Conservation (phyloP, 768 basidiomycete genomes). For the Phallus indusiatus region DNA sequence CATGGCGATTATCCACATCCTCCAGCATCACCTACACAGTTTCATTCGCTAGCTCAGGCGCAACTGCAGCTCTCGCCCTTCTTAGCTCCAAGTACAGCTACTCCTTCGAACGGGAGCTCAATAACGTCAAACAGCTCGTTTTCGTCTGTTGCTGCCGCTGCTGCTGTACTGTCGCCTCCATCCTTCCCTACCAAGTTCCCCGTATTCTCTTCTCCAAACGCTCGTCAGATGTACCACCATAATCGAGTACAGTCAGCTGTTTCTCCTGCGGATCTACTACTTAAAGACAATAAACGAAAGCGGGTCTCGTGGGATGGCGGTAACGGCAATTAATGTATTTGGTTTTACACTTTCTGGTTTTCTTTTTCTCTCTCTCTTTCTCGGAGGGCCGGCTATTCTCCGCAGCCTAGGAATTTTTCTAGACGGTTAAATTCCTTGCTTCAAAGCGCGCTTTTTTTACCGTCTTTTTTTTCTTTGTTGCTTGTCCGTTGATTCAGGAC, state of each 20-base stretch:
- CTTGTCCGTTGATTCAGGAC: neutral
- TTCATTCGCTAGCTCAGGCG: constrained; percentile 22
- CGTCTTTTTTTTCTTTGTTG: too few species aligned
- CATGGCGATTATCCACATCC: neutral
- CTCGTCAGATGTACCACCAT: constrained; percentile 22
- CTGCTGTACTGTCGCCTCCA: constrained; percentile 14
- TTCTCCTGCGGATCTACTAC: constrained; percentile 41
- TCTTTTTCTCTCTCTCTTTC: too few species aligned
- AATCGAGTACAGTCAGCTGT: constrained; percentile 45
- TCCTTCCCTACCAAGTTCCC: constrained; percentile 24
- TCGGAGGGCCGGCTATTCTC: neutral
- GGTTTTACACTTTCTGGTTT: neutral
- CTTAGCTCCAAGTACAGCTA: neutral
- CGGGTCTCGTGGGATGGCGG: constrained; percentile 47
- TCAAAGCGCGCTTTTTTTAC: neutral
- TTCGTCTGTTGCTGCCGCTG: neutral
- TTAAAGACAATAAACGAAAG: constrained; percentile 41
- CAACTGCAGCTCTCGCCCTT: neutral
- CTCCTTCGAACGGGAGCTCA: neutral
- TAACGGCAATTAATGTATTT: neutral
- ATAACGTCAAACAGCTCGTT: neutral
- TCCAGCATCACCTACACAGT: constrained; percentile 1
- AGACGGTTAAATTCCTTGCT: neutral
- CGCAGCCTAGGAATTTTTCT: neutral
- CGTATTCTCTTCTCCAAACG: constrained; percentile 15